Conservation (phyloP, 129 eudicot genomes). For the Erigeron canadensis region DNA sequence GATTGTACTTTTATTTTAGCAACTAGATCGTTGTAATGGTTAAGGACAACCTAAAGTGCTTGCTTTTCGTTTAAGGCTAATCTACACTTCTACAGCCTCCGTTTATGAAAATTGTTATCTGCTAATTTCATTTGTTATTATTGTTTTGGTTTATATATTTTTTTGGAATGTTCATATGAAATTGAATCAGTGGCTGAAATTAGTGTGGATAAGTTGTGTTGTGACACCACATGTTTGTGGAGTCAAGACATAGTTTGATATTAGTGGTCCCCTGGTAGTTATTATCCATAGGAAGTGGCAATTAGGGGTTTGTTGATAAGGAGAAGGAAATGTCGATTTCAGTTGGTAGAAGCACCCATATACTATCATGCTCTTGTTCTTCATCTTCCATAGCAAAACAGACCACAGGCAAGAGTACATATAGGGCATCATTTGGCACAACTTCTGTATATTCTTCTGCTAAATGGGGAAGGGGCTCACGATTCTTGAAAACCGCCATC, state of each 20-base stretch:
- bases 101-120: constrained; percentile 1
- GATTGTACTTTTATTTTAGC: constrained; percentile 30
- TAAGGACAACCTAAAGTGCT: constrained; percentile 34
- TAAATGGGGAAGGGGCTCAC: constrained; percentile 20
- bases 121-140: not conserved
- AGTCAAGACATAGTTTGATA: constrained; percentile 18
- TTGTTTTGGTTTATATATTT: not conserved
- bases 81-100: not conserved
- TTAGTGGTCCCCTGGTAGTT: constrained; percentile 49
- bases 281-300: constrained; percentile 23
- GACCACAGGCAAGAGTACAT: constrained; percentile 8
- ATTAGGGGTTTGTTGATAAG: constrained; percentile 31
- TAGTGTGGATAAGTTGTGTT: constrained; percentile 41
- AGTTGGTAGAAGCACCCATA: constrained; percentile 50
- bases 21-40: constrained; percentile 35
- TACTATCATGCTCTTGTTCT: constrained; percentile 45
- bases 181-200: constrained; percentile 36
- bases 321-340: constrained; percentile 55
- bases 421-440: constrained; percentile 33
- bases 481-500: constrained; percentile 32
- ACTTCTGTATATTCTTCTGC: constrained; percentile 28
- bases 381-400: constrained; percentile 43
- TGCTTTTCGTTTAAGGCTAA: constrained; percentile 26
- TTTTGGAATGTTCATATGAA: not conserved
- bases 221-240: constrained; percentile 32